Conservation (phyloP, 306 rosid species). For the Gastrolobium villosum region DNA sequence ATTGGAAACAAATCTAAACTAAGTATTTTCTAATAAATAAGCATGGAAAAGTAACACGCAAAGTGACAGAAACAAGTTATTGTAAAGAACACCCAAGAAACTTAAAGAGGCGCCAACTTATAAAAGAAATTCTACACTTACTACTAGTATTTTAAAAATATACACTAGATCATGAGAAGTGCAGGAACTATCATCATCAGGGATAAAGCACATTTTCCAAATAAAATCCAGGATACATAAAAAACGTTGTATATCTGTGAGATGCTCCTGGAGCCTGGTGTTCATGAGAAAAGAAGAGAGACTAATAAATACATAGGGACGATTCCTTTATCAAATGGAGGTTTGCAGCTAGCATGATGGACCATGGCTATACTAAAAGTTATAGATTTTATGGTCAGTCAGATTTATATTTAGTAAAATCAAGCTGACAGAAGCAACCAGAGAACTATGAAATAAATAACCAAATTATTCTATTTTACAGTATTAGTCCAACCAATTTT, state of each 20-base stretch:
- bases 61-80: slow-evolving; percentile 3
- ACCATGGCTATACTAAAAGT: not conserved
- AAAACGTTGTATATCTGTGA: not conserved
- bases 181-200: not conserved
- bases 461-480: slow-evolving; percentile 3
- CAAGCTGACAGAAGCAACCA: slow-evolving; percentile 14
- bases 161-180: not conserved
- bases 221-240: not conserved
- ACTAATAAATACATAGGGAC: not conserved
- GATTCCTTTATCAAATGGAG: not conserved
- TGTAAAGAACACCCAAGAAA: slow-evolving; percentile 15
- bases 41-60: not conserved
- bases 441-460: not conserved
- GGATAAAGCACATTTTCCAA: not conserved
- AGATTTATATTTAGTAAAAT: not conserved
- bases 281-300: slow-evolving; percentile 6
- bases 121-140: not conserved
- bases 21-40: slow-evolving; percentile 12
- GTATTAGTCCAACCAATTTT: not conserved
- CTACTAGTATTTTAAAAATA: not conserved
- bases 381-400: not conserved
- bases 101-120: slow-evolving; percentile 1
- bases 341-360: not conserved
- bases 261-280: not conserved
- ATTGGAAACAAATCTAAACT: slow-evolving; percentile 8